These are phyloP conservation scores for Aethionema arabicum DNA, from an alignment of 345 rosid species.

Conservation along the genomic window DNA sequence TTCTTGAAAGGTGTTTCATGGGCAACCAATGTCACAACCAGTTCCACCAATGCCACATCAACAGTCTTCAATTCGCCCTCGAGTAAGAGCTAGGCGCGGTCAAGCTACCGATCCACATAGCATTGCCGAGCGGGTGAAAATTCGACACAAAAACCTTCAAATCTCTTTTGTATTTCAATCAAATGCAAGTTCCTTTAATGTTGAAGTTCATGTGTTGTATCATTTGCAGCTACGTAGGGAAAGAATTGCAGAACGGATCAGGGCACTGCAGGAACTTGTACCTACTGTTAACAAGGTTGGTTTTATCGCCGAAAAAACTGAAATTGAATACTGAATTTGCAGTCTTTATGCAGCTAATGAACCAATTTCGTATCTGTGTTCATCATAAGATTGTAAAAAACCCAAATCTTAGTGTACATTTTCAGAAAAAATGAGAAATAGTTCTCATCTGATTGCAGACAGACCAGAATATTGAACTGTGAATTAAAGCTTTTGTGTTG, in stretches of 20 bases:
- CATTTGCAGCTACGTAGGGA: constrained; percentile 80
- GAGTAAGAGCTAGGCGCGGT: constrained; percentile 97
- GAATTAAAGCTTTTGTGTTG: neutral
- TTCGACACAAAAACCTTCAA: neutral
- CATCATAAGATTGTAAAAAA: no score
- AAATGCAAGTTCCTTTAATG: no score
- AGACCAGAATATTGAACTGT: no score
- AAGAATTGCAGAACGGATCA: constrained; percentile 95
- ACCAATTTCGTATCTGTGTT: no score
- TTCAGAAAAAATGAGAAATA: no score
- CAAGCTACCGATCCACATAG: constrained; percentile 99
- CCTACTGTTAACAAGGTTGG: constrained; percentile 96
- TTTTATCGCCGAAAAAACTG: neutral
- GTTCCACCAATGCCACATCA: constrained; percentile 83
- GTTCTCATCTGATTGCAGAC: neutral
- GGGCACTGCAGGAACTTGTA: constrained; percentile 96
- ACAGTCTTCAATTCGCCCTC: constrained; percentile 82
- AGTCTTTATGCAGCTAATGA: neutral
- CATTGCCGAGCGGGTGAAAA: constrained; percentile 86
- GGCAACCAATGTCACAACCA: constrained; percentile 79
- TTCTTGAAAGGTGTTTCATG: constrained; percentile 71
- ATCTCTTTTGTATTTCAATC: neutral
- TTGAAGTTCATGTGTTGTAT: neutral
- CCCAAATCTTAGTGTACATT: no score
- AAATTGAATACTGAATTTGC: neutral